phyloP scores from a whole-genome alignment of 805 yeast species.

The Kodamaea laetipori region DNA sequence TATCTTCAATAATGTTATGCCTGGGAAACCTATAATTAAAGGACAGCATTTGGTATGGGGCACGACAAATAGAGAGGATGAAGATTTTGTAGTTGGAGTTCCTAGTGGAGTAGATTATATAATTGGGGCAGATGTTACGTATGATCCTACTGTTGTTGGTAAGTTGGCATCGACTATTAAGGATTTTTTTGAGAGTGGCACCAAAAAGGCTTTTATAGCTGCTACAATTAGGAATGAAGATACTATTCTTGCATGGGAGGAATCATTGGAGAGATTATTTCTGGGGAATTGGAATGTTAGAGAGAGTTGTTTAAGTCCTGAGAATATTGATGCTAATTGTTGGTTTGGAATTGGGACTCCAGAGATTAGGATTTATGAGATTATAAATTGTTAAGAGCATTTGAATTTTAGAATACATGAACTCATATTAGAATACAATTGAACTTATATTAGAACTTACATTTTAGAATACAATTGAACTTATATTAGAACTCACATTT shows the following conservation, averaged over 20 bases:
- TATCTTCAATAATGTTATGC: slow-evolving; percentile 44
- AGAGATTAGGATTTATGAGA: slow-evolving; percentile 29
- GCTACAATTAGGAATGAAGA: slow-evolving; percentile 70
- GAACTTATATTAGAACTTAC: too few species aligned
- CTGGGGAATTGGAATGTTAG: slow-evolving; percentile 21
- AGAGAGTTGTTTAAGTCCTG: slow-evolving; percentile 17
- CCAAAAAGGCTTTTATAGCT: slow-evolving; percentile 51
- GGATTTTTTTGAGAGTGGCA: slow-evolving; percentile 33
- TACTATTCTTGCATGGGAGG: slow-evolving; percentile 39
- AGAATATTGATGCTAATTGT: slow-evolving; percentile 15
- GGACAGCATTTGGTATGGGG: slow-evolving; percentile 59
- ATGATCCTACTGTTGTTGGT: slow-evolving; percentile 64
- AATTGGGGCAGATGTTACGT: slow-evolving; percentile 87
- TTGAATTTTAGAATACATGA: not conserved
- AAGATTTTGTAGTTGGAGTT: slow-evolving; percentile 37
- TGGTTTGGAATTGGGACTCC: slow-evolving; percentile 30
- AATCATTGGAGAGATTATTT: slow-evolving; percentile 22
- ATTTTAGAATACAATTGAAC: too few species aligned
- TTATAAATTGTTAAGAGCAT: slow-evolving; percentile 6
- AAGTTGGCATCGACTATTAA: slow-evolving; percentile 52
- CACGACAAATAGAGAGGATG: slow-evolving; percentile 22
- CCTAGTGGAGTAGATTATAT: slow-evolving; percentile 46
- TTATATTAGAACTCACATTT: too few species aligned
- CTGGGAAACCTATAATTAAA: slow-evolving; percentile 12
- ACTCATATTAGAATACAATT: too few species aligned